Evolutionary conservation across 306 rosid genomes (phyloP).

Genomic region (Boehmeria nivea): DNA sequence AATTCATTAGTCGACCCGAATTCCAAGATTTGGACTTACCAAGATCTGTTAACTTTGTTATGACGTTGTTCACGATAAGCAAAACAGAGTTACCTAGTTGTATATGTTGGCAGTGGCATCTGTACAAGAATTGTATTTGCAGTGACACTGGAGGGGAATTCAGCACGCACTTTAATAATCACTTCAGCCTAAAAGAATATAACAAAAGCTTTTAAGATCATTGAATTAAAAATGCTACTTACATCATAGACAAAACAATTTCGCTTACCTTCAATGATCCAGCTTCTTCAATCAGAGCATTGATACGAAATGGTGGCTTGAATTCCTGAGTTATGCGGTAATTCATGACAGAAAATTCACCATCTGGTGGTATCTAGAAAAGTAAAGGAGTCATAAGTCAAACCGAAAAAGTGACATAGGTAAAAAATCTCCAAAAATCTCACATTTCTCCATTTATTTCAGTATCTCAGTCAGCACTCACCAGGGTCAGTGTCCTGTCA

Average conservation of each 20-base stretch:
- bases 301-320: slow-evolving; percentile 82
- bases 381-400: slow-evolving; percentile 17
- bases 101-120: slow-evolving; percentile 76
- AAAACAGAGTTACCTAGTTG: slow-evolving; percentile 57
- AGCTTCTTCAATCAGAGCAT: slow-evolving; percentile 78
- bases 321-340: slow-evolving; percentile 85
- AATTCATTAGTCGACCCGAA: background rate
- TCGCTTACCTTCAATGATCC: slow-evolving; percentile 62
- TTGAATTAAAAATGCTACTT: slow-evolving; percentile 8
- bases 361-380: slow-evolving; percentile 77
- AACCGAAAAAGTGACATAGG: slow-evolving; percentile 1
- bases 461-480: slow-evolving; percentile 29
- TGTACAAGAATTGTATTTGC: slow-evolving; percentile 66
- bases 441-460: slow-evolving; percentile 4
- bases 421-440: background rate
- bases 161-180: slow-evolving; percentile 72
- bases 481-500: slow-evolving; percentile 78
- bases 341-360: slow-evolving; percentile 95
- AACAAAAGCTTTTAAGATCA: background rate
- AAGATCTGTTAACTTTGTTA: background rate
- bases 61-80: too few species aligned
- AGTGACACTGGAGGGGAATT: slow-evolving; percentile 58
- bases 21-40: background rate
- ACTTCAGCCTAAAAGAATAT: slow-evolving; percentile 66
- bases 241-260: background rate